phyloP scores from a whole-genome alignment of 768 basidiomycete genomes.

The Russula sp. region DNA sequence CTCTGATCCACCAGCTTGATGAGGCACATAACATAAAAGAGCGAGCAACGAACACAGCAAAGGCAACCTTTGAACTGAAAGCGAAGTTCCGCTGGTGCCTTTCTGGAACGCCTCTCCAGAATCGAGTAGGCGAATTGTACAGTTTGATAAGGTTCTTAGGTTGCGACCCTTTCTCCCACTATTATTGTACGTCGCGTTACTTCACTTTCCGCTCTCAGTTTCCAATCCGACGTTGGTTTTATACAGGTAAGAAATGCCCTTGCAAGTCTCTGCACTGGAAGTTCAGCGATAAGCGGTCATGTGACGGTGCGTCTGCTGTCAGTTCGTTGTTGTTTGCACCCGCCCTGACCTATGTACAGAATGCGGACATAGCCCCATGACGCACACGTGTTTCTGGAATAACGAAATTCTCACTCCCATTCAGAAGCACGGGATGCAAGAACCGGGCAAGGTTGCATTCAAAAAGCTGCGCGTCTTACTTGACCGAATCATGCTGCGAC shows the following conservation, averaged over 20 bases:
- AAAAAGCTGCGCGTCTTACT: slow-evolving; percentile 88
- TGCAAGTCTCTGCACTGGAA: slow-evolving; percentile 97
- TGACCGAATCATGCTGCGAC: slow-evolving; percentile 92
- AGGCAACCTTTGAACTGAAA: slow-evolving; percentile 89
- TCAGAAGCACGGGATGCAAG: slow-evolving; percentile 81
- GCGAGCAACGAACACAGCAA: slow-evolving; percentile 89
- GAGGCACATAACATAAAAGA: slow-evolving; percentile 99
- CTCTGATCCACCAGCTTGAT: slow-evolving; percentile 56
- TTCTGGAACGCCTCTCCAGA: slow-evolving; percentile 94
- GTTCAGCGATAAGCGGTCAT: slow-evolving; percentile 77
- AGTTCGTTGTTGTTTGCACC: slow-evolving; percentile 5
- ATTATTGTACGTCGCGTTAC: slow-evolving; percentile 64
- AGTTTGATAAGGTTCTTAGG: slow-evolving; percentile 90
- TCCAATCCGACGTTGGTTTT: slow-evolving; percentile 14
- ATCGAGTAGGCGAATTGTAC: slow-evolving; percentile 98
- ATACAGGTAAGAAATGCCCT: slow-evolving; percentile 77
- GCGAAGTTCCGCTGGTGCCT: slow-evolving; percentile 89
- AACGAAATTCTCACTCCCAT: slow-evolving; percentile 95
- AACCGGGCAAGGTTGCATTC: slow-evolving; percentile 79
- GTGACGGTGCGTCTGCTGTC: slow-evolving; percentile 61
- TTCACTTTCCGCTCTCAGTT: background rate
- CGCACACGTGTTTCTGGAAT: slow-evolving; percentile 95
- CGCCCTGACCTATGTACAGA: slow-evolving; percentile 42
- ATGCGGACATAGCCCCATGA: slow-evolving; percentile 83
- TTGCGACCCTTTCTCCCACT: slow-evolving; percentile 89